Percentiles rank a stretch among this genome's conserved stretches.
phyloP scores from a whole-genome alignment of 805 yeast genomes.

The Candida stauntonica region DNA sequence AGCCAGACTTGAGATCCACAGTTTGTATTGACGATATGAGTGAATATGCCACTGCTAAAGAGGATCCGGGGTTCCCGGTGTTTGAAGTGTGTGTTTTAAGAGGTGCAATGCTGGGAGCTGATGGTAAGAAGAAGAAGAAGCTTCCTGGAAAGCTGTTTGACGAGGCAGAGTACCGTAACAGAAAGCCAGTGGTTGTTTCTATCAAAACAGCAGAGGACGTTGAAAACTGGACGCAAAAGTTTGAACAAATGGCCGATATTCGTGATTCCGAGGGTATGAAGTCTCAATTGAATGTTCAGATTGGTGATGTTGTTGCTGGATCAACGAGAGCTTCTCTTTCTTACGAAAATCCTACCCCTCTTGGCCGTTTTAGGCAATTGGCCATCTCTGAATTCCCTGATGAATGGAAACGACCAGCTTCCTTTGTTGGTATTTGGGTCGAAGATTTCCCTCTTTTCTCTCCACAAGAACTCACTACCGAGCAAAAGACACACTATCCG shows the following conservation, averaged over 20 bases:
- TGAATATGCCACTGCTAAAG: constrained; percentile 26
- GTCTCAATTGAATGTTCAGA: constrained; percentile 36
- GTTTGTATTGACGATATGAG: constrained; percentile 31
- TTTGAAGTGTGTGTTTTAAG: constrained; percentile 70
- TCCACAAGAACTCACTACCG: constrained; percentile 48
- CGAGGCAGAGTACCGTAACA: constrained; percentile 41
- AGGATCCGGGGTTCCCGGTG: constrained; percentile 52
- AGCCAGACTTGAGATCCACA: constrained; percentile 80
- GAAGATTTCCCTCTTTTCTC: constrained; percentile 89
- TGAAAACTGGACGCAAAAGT: constrained; percentile 39
- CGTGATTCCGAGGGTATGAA: constrained; percentile 31
- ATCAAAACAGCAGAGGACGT: constrained; percentile 41
- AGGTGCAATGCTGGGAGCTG: constrained; percentile 35
- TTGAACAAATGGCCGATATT: constrained; percentile 30
- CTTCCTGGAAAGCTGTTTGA: constrained; percentile 39
- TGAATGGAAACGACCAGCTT: constrained; percentile 32
- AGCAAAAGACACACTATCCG: constrained; percentile 47
- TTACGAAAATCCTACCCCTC: constrained; percentile 93
- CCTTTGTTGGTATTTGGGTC: constrained; percentile 74
- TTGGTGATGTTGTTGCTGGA: constrained; percentile 75
- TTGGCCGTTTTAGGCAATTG: constrained; percentile 80
- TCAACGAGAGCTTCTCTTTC: constrained; percentile 66
- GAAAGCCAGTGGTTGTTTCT: constrained; percentile 56
- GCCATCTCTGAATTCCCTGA: constrained; percentile 53
- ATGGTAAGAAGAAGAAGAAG: constrained; percentile 16